Evolutionary conservation across 2,329 filamentous ascomycete genomes (phyloP).

Genomic region (Botrytis paeoniae): DNA sequence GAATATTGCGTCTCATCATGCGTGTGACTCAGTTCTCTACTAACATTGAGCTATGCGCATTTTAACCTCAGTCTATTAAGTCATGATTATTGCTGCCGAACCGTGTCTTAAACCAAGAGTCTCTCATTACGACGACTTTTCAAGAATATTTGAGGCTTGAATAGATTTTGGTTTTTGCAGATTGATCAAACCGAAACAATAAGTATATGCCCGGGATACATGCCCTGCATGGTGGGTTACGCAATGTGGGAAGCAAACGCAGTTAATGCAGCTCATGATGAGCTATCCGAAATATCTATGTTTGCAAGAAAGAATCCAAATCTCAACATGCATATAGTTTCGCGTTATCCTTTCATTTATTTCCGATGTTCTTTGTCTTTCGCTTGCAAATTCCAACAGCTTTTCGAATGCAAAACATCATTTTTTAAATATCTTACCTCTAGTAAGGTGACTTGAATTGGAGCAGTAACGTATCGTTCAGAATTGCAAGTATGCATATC

Average conservation of each 20-base stretch:
- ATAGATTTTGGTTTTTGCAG: neutral
- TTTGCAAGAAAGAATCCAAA: neutral
- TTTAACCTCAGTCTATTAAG: neutral
- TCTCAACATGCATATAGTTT: neutral
- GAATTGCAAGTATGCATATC: neutral
- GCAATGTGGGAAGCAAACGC: neutral
- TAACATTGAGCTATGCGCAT: neutral
- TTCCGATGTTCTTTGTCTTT: neutral
- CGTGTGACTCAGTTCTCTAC: neutral
- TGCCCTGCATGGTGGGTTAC: neutral
- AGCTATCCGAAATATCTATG: neutral
- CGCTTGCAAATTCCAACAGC: neutral
- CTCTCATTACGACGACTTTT: neutral
- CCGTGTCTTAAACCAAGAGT: neutral
- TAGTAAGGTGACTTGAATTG: neutral
- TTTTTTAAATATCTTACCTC: neutral
- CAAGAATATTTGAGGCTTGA: neutral
- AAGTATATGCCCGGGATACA: neutral
- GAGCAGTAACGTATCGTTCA: neutral
- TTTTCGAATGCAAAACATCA: neutral
- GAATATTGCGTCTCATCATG: accelerated
- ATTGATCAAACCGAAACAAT: neutral
- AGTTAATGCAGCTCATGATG: neutral
- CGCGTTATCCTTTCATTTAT: neutral
- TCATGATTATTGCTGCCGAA: neutral